Base-by-base conservation (phyloP, 2,329 filamentous ascomycete genomes). In the Diplodia intermedia region DNA sequence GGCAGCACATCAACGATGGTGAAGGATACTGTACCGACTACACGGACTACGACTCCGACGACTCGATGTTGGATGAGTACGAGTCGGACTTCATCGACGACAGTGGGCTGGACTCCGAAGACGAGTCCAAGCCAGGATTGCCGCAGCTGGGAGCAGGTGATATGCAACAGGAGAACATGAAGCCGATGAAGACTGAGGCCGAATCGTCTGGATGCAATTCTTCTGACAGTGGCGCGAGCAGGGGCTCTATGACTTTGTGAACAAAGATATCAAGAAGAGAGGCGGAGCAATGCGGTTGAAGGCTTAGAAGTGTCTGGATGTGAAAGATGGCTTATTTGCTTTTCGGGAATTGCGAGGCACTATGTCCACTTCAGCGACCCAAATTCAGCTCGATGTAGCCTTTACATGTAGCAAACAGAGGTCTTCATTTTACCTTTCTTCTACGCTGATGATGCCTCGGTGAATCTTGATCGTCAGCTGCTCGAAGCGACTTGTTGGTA, bases 1-100 rank as follows among this genome's bases (percentile, higher is more conserved):
- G 62, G 62, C 62, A 55, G 38, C 36, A 55, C 15, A 65, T 63
- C n/a, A 52, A 52, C 40, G 14, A 26, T 18, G 60, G 43, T n/a
- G 7, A 33, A 6, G 57, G 40, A 1, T 63, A 63, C n/a, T 38
- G 47, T 33, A 63, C 40, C 18, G 60, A 52, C 14, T 49, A 23
- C 6, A 20, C 29, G 8, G 60, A 63, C 12, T 29, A 38, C 6
- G 60, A 63, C 8, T 26, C 23, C 0, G 18, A 7, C 15, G 47
- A 38, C 15, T 49, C 29, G 14, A 43, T 23, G 12, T 26, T 52
- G 47, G 43, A 63, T 8, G 60, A 53, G n/a, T 63, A 63, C 29
- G 60, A 52, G 31, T 18, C 47, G 14, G 60, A 52, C 29, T 36
- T 36, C 47, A 63, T 63, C n/a, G 60, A 63, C 14, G 60, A 63